A percentile compares a stretch with the other conserved stretches of the same genome.
phyloP scores from a whole-genome alignment of 2,329 filamentous ascomycete species.

The Verticillium zaregamsianum region DNA sequence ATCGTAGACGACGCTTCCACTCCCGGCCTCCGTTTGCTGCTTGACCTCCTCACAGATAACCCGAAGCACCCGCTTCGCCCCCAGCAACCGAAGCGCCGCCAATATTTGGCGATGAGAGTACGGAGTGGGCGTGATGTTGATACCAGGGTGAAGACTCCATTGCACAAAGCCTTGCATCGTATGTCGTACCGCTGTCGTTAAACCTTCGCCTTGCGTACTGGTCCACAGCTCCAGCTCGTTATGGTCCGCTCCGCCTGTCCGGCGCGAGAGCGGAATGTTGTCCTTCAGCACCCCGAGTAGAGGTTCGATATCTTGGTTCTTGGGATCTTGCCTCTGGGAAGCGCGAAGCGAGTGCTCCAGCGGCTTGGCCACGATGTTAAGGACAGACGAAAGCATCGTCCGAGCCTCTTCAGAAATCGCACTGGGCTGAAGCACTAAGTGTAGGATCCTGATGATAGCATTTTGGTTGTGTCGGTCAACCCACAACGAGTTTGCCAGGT shows the following conservation, averaged over 20 bases:
- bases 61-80: slow-evolving; percentile 55
- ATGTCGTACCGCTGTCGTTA: slow-evolving; percentile 54
- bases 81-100: slow-evolving; percentile 55
- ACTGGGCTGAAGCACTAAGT: slow-evolving; percentile 66
- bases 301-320: slow-evolving; percentile 65
- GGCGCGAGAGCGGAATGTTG: slow-evolving; percentile 52
- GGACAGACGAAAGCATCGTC: slow-evolving; percentile 65
- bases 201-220: slow-evolving; percentile 47
- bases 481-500: slow-evolving; percentile 67
- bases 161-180: slow-evolving; percentile 59
- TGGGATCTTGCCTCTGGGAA: slow-evolving; percentile 63
- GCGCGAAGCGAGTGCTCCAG: slow-evolving; percentile 64
- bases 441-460: slow-evolving; percentile 66
- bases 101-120: slow-evolving; percentile 73
- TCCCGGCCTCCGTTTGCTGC: slow-evolving; percentile 54
- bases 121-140: slow-evolving; percentile 53
- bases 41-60: slow-evolving; percentile 66
- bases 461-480: slow-evolving; percentile 62
- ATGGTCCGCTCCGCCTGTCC: slow-evolving; percentile 58
- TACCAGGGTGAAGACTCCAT: slow-evolving; percentile 58
- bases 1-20: slow-evolving; percentile 61
- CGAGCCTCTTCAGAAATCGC: slow-evolving; percentile 69
- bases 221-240: slow-evolving; percentile 68
- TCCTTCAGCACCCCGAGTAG: slow-evolving; percentile 63
- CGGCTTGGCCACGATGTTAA: slow-evolving; percentile 66